phyloP scores from a whole-genome alignment of 78 protist genomes.

The Polysphondylium violaceum region DNA sequence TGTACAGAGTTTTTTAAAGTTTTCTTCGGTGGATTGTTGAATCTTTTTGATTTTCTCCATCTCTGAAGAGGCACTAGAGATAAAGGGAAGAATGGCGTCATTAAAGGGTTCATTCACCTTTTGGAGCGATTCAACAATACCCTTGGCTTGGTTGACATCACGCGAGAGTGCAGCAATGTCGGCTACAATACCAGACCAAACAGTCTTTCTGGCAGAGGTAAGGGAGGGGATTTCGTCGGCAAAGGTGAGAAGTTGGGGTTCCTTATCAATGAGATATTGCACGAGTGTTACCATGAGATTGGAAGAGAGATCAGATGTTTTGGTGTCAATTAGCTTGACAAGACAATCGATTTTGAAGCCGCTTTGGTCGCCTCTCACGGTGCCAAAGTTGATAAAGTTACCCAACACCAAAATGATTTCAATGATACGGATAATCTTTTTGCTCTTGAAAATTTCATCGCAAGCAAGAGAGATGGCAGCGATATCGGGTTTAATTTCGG shows the following conservation, averaged over 20 bases:
- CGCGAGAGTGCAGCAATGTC: constrained; percentile 31
- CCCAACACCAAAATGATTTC: constrained; percentile 71
- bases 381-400: constrained; percentile 78
- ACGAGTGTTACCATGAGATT: constrained; percentile 59
- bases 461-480: constrained; percentile 58
- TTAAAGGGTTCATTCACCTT: constrained; percentile 57
- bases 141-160: constrained; percentile 3
- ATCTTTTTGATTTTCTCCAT: constrained; percentile 60
- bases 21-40: constrained; percentile 42
- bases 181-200: constrained; percentile 69
- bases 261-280: constrained; percentile 28
- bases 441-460: constrained; percentile 50
- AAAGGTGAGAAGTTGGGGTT: constrained; percentile 26
- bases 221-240: constrained; percentile 67
- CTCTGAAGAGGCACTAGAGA: constrained; percentile 6
- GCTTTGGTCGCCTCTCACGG: constrained; percentile 70
- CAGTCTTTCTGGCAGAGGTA: constrained; percentile 19
- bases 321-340: constrained; percentile 49
- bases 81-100: constrained; percentile 41
- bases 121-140: constrained; percentile 52
- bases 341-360: constrained; percentile 76
- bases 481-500: constrained; percentile 52
- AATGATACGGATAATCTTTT: constrained; percentile 23
- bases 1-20: constrained; percentile 64
- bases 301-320: constrained; percentile 61